Evolutionary conservation across 129 eudicot species (phyloP).

Genomic region (Ambrosia artemisiifolia): DNA sequence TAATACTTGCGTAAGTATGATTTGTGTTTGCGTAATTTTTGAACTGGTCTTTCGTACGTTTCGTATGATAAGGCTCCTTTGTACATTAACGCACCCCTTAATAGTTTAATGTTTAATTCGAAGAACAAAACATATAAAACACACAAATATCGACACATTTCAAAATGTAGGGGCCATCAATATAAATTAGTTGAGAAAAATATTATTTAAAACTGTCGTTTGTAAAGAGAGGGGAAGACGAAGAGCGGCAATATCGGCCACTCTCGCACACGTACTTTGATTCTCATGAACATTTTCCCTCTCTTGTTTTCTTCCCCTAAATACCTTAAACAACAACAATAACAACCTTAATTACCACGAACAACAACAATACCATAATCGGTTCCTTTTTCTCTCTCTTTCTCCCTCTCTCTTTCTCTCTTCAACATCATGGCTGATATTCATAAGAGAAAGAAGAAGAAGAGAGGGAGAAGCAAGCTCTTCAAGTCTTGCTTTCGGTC

Average conservation of each 20-base stretch:
- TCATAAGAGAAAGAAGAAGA: constrained; percentile 33
- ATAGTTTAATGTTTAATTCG: no score
- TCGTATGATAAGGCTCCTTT: no score
- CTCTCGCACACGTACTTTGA: constrained; percentile 32
- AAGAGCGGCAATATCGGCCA: constrained; percentile 52
- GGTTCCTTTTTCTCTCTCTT: constrained; percentile 12
- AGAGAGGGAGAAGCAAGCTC: constrained; percentile 35
- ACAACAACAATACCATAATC: background rate
- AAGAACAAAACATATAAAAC: no score
- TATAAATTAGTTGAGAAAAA: background rate
- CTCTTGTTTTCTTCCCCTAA: constrained; percentile 20
- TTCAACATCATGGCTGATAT: constrained; percentile 18
- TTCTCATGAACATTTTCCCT: constrained; percentile 26
- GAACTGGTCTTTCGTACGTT: no score
- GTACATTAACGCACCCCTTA: no score
- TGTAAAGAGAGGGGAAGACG: constrained; percentile 29
- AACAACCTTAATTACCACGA: constrained; percentile 24
- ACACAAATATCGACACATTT: background rate
- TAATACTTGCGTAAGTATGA: no score
- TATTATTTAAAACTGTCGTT: constrained; percentile 15
- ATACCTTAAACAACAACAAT: constrained; percentile 32
- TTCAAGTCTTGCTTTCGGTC: constrained; percentile 38
- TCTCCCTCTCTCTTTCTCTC: background rate
- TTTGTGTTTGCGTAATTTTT: no score
- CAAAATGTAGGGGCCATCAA: background rate